Evolutionary conservation across 2,329 filamentous ascomycete species (phyloP), one percentile per base, ranked within the genome.

Genomic region (Hypoxylon sp.): DNA sequence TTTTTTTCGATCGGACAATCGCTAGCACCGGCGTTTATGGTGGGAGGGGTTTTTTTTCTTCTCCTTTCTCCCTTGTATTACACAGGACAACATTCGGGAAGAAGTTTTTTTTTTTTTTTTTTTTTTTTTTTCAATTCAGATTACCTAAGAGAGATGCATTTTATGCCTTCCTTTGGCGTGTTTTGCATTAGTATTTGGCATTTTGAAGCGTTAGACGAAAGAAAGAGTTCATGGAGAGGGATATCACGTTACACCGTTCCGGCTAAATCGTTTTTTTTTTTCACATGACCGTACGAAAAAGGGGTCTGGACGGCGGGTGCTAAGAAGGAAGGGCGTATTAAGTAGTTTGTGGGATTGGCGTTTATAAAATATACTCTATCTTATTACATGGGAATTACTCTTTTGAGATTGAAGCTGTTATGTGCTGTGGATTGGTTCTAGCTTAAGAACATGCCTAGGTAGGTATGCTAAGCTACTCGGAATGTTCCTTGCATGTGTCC

Each of bases 241-340:
- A 65, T 69, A 69, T 69, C 48, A 69, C 53, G 62, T 69, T 66
- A 66, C 58, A 66, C 62, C 53, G 22, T 14, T 14, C 24, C 61
- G 58, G 60, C 39, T 68, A 68, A 68, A 64, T 64, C 14, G 39
- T 55, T 22, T 9, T 6, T 17, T 17, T 35, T n/a, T n/a, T n/a
- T n/a, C 35, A 19, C 37, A 39, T 29, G 35, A n/a, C 17, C 19
- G 3, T 22, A 47, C 39, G 22, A 39, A 31, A 24, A 17, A 24
- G 53, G 35, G 52, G 19, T 5, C 13, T 26, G 5, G 13, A 24
- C 29, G 51, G 22, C 24, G 55, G 44, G 19, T 46, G 3, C 11
- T 48, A 48, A 1, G 24, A 10, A 33, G 1, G 11, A 48, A 1
- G 24, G 24, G 46, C 1, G n/a, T 26, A 47, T 22, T 22, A 17